Evolutionary conservation across 352 stramenopile genomes (phyloP), one percentile per base, ranked within the genome.

Genomic region (Pythium biforme): DNA sequence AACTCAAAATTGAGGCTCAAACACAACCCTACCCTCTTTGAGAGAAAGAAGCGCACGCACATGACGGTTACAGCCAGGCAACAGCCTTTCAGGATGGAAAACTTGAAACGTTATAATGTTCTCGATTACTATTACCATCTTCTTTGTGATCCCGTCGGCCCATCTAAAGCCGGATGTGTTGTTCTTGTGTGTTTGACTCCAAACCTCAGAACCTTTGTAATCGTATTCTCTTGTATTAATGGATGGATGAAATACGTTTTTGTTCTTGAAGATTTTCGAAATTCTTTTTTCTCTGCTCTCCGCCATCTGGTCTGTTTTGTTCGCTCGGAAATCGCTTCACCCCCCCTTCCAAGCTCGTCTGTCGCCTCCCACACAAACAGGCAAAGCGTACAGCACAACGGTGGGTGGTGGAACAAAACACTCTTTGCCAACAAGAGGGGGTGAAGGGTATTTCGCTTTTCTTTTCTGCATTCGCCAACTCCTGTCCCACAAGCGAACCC

Each of bases 371-470:
- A 37, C 31, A 37, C 31, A 37, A 8, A 37, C 4, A 37, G 8
- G 9, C 29, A 33, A 33, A 33, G 9, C 29, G 4, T 33, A 8
- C 14, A 8, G 8, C 31, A 8, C 31, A 37, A 33, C 46, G 22
- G 2, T 22, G 25, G 7, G 25, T 20, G 22, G 19, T 37, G 25
- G 40, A 59, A 23, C 22, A 59, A 59, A 48, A 48, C 37, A 58
- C 37, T 47, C 22, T 19, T 14, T 8, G 25, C 8, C 46, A 19
- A 14, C 19, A 50, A 33, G 37, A 23, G 29, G 33, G 40, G 54
- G 54, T 17, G 54, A 17, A 60, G 23, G 45, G 52, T 60, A 52
- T 60, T 60, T 60, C 54, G 39, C 23, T 48, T 60, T 40, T 51
- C 54, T 20, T n/a, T 43, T 43, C 37, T 43, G 12, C 31, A 11